Evolutionary conservation across 2,329 filamentous ascomycete genomes (phyloP).

Genomic region (Ilyonectria sp.): DNA sequence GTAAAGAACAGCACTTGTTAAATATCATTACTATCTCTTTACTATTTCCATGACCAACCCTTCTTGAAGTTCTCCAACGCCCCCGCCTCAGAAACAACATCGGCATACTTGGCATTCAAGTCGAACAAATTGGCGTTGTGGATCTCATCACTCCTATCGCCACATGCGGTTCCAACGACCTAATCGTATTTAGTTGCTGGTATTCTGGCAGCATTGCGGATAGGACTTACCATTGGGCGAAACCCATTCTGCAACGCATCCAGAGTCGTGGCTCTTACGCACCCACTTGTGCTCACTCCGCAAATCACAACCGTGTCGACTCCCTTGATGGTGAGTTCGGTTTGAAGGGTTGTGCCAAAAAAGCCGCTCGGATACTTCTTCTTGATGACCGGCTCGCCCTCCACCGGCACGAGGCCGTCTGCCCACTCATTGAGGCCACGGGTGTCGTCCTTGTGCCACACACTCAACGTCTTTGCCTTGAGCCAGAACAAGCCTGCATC

Average conservation of each 20-base stretch:
- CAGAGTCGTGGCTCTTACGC: slow-evolving; percentile 60
- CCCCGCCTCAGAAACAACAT: slow-evolving; percentile 60
- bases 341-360: slow-evolving; percentile 61
- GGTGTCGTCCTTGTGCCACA: slow-evolving; percentile 58
- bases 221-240: slow-evolving; percentile 58
- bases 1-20: background rate
- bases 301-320: slow-evolving; percentile 63
- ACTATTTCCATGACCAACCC: slow-evolving; percentile 51
- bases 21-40: background rate
- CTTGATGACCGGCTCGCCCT: slow-evolving; percentile 54
- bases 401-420: slow-evolving; percentile 54
- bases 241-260: slow-evolving; percentile 62
- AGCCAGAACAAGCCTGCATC: slow-evolving; percentile 61
- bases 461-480: slow-evolving; percentile 59
- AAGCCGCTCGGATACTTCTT: slow-evolving; percentile 55
- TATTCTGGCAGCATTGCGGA: too few relatives aligned
- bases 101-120: slow-evolving; percentile 62
- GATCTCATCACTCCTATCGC: slow-evolving; percentile 60
- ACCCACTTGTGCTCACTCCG: slow-evolving; percentile 63
- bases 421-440: slow-evolving; percentile 58
- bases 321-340: slow-evolving; percentile 54
- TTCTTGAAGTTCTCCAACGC: slow-evolving; percentile 55
- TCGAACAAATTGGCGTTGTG: slow-evolving; percentile 62
- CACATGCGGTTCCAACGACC: slow-evolving; percentile 62
- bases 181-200: slow-evolving; percentile 25